Conservation (phyloP, 2,329 filamentous ascomycete species). For the Scedosporium dehoogii region DNA sequence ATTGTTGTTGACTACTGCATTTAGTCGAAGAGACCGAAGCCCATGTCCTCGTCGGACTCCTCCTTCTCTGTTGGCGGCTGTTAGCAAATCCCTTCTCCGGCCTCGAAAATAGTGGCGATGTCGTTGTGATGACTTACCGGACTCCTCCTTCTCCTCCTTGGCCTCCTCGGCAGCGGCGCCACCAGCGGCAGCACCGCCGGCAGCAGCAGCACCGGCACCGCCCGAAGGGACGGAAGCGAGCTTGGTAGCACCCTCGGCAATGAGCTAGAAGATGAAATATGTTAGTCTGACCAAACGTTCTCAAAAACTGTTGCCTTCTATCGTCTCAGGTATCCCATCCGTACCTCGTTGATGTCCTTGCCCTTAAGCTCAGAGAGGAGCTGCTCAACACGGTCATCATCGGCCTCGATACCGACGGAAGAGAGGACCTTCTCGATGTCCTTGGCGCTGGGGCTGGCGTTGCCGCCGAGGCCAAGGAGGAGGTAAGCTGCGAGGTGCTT, state of each 20-base stretch:
- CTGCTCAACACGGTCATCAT: slow-evolving; percentile 73
- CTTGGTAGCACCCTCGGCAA: slow-evolving; percentile 81
- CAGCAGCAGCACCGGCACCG: slow-evolving; percentile 64
- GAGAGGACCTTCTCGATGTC: slow-evolving; percentile 86
- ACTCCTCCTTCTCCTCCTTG: slow-evolving; percentile 61
- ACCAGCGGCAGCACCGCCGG: slow-evolving; percentile 57
- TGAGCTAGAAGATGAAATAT: slow-evolving; percentile 51
- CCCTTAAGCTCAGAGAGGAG: slow-evolving; percentile 85
- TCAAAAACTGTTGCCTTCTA: not conserved
- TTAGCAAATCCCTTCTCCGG: not conserved
- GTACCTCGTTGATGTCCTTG: slow-evolving; percentile 89
- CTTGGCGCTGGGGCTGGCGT: slow-evolving; percentile 71
- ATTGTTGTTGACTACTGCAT: slow-evolving; percentile 19
- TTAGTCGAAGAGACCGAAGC: slow-evolving; percentile 70
- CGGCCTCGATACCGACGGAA: slow-evolving; percentile 91
- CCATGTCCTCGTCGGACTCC: slow-evolving; percentile 67
- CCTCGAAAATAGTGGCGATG: too few relatives aligned
- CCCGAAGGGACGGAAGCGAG: slow-evolving; percentile 96
- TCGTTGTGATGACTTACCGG: slow-evolving; percentile 54
- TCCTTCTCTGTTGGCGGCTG: slow-evolving; percentile 46
- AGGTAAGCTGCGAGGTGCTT: slow-evolving; percentile 99
- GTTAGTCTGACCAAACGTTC: not conserved
- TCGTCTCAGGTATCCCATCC: slow-evolving; percentile 16
- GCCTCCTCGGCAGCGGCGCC: slow-evolving; percentile 54
- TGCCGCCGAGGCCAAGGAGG: slow-evolving; percentile 89